Evolutionary conservation across 495 filamentous ascomycete species (phyloP).

Genomic region (Lasiosphaeria hispida): DNA sequence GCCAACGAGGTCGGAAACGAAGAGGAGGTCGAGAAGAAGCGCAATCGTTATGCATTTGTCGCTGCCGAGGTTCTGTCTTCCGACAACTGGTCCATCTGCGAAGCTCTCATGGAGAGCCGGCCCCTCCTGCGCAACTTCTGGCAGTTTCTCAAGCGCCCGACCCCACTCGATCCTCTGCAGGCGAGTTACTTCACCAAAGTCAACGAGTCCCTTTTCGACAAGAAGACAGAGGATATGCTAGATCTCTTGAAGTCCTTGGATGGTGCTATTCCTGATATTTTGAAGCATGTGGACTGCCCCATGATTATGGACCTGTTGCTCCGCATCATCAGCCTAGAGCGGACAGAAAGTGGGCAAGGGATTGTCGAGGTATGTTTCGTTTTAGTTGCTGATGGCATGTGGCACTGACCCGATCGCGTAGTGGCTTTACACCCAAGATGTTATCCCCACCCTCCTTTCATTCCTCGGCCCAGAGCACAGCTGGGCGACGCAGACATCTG

Average conservation of each 20-base stretch:
- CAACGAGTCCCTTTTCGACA: slow-evolving; percentile 92
- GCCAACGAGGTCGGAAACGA: slow-evolving; percentile 43
- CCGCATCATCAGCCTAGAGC: slow-evolving; percentile 96
- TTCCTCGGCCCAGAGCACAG: slow-evolving; percentile 80
- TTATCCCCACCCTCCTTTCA: slow-evolving; percentile 85
- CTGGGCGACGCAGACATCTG: slow-evolving; percentile 89
- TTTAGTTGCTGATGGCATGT: not conserved
- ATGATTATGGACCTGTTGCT: slow-evolving; percentile 98
- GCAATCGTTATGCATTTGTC: slow-evolving; percentile 86
- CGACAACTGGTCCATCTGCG: slow-evolving; percentile 93
- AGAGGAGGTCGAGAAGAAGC: slow-evolving; percentile 78
- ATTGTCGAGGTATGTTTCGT: slow-evolving; percentile 80
- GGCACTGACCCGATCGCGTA: slow-evolving; percentile 30
- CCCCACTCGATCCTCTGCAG: slow-evolving; percentile 85
- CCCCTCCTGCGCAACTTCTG: slow-evolving; percentile 79
- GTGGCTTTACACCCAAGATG: slow-evolving; percentile 89
- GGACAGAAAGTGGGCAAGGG: slow-evolving; percentile 84
- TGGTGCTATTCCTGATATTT: slow-evolving; percentile 75
- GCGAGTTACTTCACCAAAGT: slow-evolving; percentile 99
- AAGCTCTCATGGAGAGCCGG: slow-evolving; percentile 84
- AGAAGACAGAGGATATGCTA: slow-evolving; percentile 96
- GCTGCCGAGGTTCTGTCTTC: slow-evolving; percentile 92
- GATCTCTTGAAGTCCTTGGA: slow-evolving; percentile 80
- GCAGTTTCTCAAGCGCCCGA: slow-evolving; percentile 75
- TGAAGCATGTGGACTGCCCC: slow-evolving; percentile 94